A percentile compares a stretch with the other conserved stretches of the same genome.
Conservation (phyloP, 495 filamentous ascomycete species). For the Hamigera avellanea region DNA sequence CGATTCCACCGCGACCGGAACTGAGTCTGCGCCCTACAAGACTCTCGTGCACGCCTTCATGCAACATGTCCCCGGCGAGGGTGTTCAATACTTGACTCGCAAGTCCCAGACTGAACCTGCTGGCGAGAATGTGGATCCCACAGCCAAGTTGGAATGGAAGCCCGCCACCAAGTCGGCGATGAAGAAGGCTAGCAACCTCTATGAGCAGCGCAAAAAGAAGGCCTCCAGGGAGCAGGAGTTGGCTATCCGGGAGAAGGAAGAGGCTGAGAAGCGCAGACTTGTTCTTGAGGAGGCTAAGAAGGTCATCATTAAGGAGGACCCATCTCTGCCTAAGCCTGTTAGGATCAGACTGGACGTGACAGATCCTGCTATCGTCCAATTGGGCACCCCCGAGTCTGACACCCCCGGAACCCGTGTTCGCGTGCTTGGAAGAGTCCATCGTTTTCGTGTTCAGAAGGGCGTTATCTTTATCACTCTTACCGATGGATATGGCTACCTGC, state of each 20-base stretch:
- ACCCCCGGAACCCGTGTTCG: constrained; percentile 65
- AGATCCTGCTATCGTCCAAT: constrained; percentile 43
- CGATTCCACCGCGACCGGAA: constrained; percentile 53
- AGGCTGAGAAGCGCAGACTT: constrained; percentile 52
- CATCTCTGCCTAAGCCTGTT: constrained; percentile 63
- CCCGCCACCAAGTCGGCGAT: constrained; percentile 69
- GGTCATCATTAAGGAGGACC: constrained; percentile 70
- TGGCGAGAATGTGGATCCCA: constrained; percentile 40
- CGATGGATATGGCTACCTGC: constrained; percentile 83
- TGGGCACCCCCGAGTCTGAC: constrained; percentile 40
- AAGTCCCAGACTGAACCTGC: constrained; percentile 55
- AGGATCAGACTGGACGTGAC: constrained; percentile 64
- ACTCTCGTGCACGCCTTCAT: constrained; percentile 65
- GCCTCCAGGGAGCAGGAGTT: constrained; percentile 55
- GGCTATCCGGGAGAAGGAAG: constrained; percentile 58
- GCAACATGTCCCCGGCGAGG: constrained; percentile 50
- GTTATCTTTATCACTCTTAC: constrained; percentile 76
- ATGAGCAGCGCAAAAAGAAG: constrained; percentile 68
- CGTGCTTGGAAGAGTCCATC: constrained; percentile 78
- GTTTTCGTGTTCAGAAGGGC: constrained; percentile 74
- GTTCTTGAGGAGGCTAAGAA: constrained; percentile 81
- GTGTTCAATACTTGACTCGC: constrained; percentile 53
- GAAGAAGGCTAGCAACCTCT: constrained; percentile 68
- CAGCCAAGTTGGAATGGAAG: constrained; percentile 55
- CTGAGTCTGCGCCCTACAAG: constrained; percentile 67